Base-by-base conservation (phyloP, 495 filamentous ascomycete genomes). In the Talaromyces borbonicus region DNA sequence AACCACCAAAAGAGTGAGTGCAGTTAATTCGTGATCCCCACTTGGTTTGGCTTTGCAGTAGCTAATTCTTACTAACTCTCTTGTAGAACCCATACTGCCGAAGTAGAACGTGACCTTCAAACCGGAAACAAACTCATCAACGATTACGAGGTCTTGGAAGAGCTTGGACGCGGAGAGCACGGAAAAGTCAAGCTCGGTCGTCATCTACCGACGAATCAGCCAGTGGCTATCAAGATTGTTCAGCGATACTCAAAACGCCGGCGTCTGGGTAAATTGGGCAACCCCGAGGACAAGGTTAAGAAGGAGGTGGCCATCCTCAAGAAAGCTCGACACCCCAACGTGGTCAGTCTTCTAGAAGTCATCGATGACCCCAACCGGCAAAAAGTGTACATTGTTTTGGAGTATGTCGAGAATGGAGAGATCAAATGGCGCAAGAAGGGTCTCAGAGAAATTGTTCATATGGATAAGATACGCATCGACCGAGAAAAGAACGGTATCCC, bases 221-320 rank as follows among this genome's bases (percentile, higher is more conserved):
- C 82, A 53, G 90, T 96, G 4, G 92, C 92, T 14, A 95, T 99
- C 72, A 99, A 97, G 65, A 97, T 99, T 54, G 92, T 99, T 20
- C 86, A 94, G 36, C 75, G 92, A n/a, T 90, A 86, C 55, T 89
- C 93, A 43, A 95, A 89, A 61, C 86, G 84, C 49, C 81, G 89
- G 29, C 85, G 89, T 11, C 71, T 99, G n/a, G 92, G 93, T 16
- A 81, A 79, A 52, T 61, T 77, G 15, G 78, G 75, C 1, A 79
- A 80, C 38, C 81, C 86, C 16, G 86, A 90, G 56, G 87, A 93
- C 58, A 95, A 96, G 68, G 90, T 94, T 48, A 95, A 94, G 68
- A 81, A 83, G 57, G 92, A 98, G 67, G 90, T 99, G 49, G 92
- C 92, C 51, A 96, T 99, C 46, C 67, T 99, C 49, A 99, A 99